These are phyloP conservation scores for Deinandra increscens DNA, from an alignment of 129 eudicot genomes.

Conservation along the genomic window DNA sequence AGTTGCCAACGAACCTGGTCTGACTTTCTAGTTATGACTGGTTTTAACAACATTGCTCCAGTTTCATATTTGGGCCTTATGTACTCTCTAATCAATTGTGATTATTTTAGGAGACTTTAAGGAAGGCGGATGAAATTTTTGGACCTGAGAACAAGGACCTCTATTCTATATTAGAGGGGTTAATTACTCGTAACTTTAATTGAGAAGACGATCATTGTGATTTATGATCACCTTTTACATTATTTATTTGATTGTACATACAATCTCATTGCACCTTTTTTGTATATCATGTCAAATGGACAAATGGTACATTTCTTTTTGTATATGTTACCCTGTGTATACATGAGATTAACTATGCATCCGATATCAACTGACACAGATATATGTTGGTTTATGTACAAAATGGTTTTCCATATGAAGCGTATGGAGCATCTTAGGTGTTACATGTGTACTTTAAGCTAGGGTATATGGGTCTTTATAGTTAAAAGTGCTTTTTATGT, in stretches of 20 bases:
- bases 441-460: too few relatives aligned
- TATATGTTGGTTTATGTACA: too few relatives aligned
- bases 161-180: conserved; percentile 71
- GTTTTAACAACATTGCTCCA: too few relatives aligned
- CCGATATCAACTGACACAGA: background rate
- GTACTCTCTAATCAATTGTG: conserved; percentile 1
- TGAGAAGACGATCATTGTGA: conserved; percentile 20
- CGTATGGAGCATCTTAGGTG: too few relatives aligned
- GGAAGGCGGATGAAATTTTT: conserved; percentile 87
- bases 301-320: conserved; percentile 10
- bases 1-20: too few relatives aligned
- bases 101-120: conserved; percentile 61
- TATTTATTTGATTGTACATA: conserved; percentile 27
- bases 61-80: background rate
- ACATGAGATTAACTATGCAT: conserved; percentile 23
- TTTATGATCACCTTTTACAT: background rate
- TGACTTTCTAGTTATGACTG: too few relatives aligned
- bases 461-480: too few relatives aligned
- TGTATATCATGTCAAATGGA: conserved; percentile 30
- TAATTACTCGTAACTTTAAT: conserved; percentile 70
- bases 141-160: conserved; percentile 93
- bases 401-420: too few relatives aligned
- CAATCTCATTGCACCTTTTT: conserved; percentile 13
- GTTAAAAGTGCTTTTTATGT: too few relatives aligned
- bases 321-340: conserved; percentile 22